Base-by-base conservation (phyloP, 352 stramenopile species). In the Phytophthora citrophthora region DNA sequence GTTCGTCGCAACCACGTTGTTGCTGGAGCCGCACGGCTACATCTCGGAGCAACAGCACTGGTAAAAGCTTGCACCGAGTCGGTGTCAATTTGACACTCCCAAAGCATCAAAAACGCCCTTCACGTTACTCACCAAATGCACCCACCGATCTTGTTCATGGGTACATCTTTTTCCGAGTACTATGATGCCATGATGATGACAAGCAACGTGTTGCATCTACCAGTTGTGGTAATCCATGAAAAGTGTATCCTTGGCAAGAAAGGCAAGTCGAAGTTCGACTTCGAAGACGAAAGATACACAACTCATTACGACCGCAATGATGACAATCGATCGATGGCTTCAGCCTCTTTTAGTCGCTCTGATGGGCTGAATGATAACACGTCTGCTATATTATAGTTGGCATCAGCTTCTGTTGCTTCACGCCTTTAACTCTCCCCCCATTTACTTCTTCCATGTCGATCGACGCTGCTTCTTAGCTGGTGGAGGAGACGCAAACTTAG, bases 401-500 rank as follows among this genome's bases (percentile, higher is more conserved):
- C 29, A 41, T 50, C 50, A 47, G 24, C 29, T 29, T 49, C 51
- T 39, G 26, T 52, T 46, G 7, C 34, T 27, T 7, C 32, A n/a
- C 24, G 26, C 48, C 18, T 29, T 5, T 47, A 18, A 15, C 12
- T 39, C 15, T 34, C 32, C n/a, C 6, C 54, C 26, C n/a, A 20
- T 39, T 32, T 38, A 68, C 51, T 68, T 75, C 47, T 82, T 83
- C 71, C 58, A 72, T 13, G 54, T 71, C 26, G 64, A 68, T 4
- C 69, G 70, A 24, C 73, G 66, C 53, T 66, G 64, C 31, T 79
- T 81, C 68, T 87, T 87, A 34, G 61, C 63, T 4, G 75, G 73
- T 1, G 73, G 62, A 6, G 78, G 78, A 4, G 78, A 85, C 45
- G 76, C 58, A 38, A 93, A 93, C 59, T 90, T 84, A 27, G 81